These are phyloP conservation scores for Phlebopus sp. DNA, from an alignment of 1,284 basidiomycete species.

Conservation along the genomic window DNA sequence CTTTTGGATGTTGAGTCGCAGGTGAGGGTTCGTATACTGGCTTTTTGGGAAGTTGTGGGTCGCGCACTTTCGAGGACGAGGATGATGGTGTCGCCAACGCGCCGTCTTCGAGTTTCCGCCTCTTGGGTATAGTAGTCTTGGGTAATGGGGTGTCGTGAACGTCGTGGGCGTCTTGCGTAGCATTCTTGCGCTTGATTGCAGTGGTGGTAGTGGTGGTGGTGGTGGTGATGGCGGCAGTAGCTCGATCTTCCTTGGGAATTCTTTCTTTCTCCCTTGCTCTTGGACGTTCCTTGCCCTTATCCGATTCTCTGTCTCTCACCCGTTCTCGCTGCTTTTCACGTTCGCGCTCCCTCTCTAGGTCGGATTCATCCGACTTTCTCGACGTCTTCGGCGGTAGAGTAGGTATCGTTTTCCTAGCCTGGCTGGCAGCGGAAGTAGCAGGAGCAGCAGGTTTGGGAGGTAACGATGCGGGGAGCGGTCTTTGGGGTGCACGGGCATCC, in stretches of 20 bases:
- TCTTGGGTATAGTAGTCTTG: constrained; percentile 33
- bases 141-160: constrained; percentile 20
- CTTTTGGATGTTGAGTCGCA: constrained; percentile 26
- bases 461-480: constrained; percentile 18
- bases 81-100: constrained; percentile 14
- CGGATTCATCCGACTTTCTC: constrained; percentile 27
- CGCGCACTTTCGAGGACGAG: constrained; percentile 18
- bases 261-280: constrained; percentile 28
- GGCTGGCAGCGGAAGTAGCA: constrained; percentile 22
- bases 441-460: constrained; percentile 30
- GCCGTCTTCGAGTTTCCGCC: constrained; percentile 38
- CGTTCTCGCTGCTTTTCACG: constrained; percentile 24
- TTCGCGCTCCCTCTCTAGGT: constrained; percentile 27
- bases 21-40: constrained; percentile 22
- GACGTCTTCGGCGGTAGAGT: constrained; percentile 18
- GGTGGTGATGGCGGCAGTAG: no score
- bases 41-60: constrained; percentile 34
- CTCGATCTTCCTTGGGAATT: constrained; percentile 18
- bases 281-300: constrained; percentile 15
- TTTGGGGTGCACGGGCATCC: constrained; percentile 15
- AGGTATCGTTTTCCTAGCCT: constrained; percentile 25
- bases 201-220: no score
- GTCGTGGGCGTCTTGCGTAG: constrained; percentile 23
- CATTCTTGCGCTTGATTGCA: constrained; percentile 38
- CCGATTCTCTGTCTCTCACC: constrained; percentile 4